phyloP scores from a whole-genome alignment of 2,329 filamentous ascomycete genomes.

The Neopestalotiopsis clavispora region DNA sequence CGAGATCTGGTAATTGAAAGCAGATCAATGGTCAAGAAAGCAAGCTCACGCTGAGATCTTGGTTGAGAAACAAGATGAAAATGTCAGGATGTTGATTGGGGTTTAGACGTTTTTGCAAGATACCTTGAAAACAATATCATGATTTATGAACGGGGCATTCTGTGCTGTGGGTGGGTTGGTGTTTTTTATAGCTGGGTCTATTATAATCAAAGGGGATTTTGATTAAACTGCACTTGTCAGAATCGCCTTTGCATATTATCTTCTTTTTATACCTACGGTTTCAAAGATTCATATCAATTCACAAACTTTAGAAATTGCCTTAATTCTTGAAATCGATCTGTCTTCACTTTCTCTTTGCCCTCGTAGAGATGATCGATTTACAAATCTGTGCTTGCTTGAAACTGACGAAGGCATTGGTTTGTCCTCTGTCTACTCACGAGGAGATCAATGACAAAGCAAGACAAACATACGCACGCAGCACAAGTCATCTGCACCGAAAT shows the following conservation, averaged over 20 bases:
- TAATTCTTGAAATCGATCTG: too few relatives aligned
- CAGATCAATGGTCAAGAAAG: constrained; percentile 1
- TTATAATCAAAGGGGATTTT: neutral
- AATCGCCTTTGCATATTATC: neutral
- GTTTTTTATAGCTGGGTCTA: neutral
- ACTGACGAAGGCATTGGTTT: too few relatives aligned
- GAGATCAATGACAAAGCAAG: too few relatives aligned
- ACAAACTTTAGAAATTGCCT: too few relatives aligned
- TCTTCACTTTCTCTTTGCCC: neutral
- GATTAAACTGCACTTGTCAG: neutral
- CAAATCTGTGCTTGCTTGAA: neutral
- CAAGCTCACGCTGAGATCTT: constrained; percentile 12
- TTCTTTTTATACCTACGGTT: neutral
- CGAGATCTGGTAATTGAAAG: constrained; percentile 64
- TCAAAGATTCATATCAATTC: too few relatives aligned
- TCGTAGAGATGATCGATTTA: neutral
- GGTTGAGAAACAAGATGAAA: neutral
- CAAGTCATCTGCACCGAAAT: too few relatives aligned
- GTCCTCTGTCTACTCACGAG: too few relatives aligned
- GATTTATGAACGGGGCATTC: constrained; percentile 1
- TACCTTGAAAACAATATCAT: constrained; percentile 1
- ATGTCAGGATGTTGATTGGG: neutral
- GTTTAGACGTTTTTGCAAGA: neutral
- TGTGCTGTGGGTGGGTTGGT: neutral
- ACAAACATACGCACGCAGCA: too few relatives aligned